phyloP scores from a whole-genome alignment of 495 filamentous ascomycete genomes.

The Aspergillus biplanus region DNA sequence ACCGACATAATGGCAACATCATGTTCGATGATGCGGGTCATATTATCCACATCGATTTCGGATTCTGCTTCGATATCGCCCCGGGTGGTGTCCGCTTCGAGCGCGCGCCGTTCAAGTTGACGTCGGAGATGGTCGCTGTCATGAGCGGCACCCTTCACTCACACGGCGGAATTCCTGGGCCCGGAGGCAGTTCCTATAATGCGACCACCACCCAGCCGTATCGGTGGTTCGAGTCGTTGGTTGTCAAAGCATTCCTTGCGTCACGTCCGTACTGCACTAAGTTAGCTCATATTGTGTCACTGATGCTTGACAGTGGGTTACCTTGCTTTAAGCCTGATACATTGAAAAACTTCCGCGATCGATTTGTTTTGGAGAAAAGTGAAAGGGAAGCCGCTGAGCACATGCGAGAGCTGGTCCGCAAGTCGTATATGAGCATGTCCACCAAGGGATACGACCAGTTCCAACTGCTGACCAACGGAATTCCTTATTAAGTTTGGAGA shows the following conservation, averaged over 20 bases:
- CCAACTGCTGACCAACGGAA: constrained; percentile 95
- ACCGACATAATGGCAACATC: constrained; percentile 99
- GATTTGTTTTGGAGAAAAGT: constrained; percentile 90
- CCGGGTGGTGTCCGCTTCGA: constrained; percentile 97
- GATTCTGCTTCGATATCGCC: constrained; percentile 99
- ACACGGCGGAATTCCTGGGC: constrained; percentile 28
- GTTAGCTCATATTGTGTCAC: constrained; percentile 81
- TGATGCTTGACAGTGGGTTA: constrained; percentile 96
- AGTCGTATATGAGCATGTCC: constrained; percentile 83
- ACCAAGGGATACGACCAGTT: constrained; percentile 97
- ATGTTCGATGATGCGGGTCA: constrained; percentile 98
- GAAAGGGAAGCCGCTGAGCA: constrained; percentile 95
- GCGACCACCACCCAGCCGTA: constrained; percentile 81
- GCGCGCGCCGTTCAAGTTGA: constrained; percentile 97
- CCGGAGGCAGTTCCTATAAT: constrained; percentile 41
- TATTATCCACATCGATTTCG: constrained; percentile 99
- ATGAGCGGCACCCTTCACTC: constrained; percentile 79
- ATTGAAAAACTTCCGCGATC: constrained; percentile 85
- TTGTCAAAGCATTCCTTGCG: constrained; percentile 93
- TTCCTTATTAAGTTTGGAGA: constrained; percentile 71
- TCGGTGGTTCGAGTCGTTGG: constrained; percentile 94
- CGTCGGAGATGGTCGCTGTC: constrained; percentile 94
- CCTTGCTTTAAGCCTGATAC: constrained; percentile 99
- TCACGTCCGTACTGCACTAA: constrained; percentile 85
- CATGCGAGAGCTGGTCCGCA: constrained; percentile 84